Evolutionary conservation across 106 monocot species (phyloP).

Genomic region (Apostasia ramifera): DNA sequence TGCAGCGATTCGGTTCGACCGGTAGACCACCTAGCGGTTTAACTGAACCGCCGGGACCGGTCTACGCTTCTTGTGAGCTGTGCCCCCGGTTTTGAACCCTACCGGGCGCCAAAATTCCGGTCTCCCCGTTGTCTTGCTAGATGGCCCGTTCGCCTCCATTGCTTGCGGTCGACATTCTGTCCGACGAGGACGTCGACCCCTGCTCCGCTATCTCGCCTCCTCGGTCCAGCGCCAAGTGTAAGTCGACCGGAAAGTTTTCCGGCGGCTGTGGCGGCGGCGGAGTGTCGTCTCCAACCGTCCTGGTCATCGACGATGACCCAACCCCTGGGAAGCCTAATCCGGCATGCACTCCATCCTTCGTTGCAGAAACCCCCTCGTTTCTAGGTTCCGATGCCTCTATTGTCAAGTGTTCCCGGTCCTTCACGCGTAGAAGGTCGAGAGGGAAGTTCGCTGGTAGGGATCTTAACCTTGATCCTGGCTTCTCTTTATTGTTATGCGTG

Average conservation of each 20-base stretch:
- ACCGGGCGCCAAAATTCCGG: not conserved
- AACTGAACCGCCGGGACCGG: too few relatives aligned
- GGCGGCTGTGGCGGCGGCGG: not conserved
- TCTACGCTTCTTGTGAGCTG: too few relatives aligned
- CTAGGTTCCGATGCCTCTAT: slow-evolving; percentile 12
- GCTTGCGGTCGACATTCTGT: not conserved
- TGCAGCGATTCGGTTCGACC: too few relatives aligned
- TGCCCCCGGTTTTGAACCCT: too few relatives aligned
- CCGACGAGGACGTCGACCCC: not conserved
- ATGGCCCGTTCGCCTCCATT: not conserved
- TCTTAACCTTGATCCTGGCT: not conserved
- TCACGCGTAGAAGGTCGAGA: not conserved
- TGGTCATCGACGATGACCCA: slow-evolving; percentile 28
- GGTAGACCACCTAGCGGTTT: too few relatives aligned
- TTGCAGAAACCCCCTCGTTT: slow-evolving; percentile 24
- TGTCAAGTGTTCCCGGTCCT: slow-evolving; percentile 15
- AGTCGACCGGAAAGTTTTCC: not conserved
- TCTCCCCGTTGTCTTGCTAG: not conserved
- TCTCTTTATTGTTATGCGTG: not conserved
- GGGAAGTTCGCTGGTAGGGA: slow-evolving; percentile 16
- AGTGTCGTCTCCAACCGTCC: slow-evolving; percentile 1
- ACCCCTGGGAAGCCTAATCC: slow-evolving; percentile 26
- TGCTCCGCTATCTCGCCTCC: not conserved
- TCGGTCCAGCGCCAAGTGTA: not conserved
- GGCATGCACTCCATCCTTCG: slow-evolving; percentile 20